Conservation (phyloP, 2,329 filamentous ascomycete species). For the Ciborinia camelliae region DNA sequence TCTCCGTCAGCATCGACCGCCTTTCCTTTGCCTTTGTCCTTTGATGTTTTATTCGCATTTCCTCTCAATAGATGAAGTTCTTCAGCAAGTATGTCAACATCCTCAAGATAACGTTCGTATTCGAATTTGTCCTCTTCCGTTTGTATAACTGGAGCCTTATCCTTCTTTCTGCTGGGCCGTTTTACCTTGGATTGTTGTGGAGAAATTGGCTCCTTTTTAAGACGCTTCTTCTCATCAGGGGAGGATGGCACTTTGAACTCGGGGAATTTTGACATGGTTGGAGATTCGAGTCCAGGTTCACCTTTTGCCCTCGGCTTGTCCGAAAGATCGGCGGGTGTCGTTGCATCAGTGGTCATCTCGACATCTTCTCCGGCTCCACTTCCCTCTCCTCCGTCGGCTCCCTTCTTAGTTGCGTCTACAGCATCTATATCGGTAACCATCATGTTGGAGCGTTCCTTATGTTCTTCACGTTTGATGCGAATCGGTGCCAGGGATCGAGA, state of each 20-base stretch:
- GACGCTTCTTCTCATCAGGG: slow-evolving; percentile 14
- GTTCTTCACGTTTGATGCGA: slow-evolving; percentile 34
- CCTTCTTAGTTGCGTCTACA: slow-evolving; percentile 13
- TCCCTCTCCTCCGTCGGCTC: slow-evolving; percentile 19
- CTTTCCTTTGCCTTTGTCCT: slow-evolving; percentile 23
- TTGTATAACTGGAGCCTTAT: slow-evolving; percentile 43
- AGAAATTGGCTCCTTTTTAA: slow-evolving; percentile 9
- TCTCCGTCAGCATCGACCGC: slow-evolving; percentile 45
- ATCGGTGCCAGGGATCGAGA: slow-evolving; percentile 32
- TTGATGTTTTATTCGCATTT: slow-evolving; percentile 36
- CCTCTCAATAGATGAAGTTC: slow-evolving; percentile 39
- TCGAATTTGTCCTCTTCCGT: slow-evolving; percentile 52
- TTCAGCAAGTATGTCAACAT: slow-evolving; percentile 44
- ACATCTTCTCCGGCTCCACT: not conserved
- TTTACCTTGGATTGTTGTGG: not conserved
- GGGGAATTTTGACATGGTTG: slow-evolving; percentile 8
- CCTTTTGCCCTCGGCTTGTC: not conserved
- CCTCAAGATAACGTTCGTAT: slow-evolving; percentile 46
- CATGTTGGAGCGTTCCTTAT: slow-evolving; percentile 34
- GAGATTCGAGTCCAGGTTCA: slow-evolving; percentile 14
- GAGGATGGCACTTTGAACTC: slow-evolving; percentile 14
- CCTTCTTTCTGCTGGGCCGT: slow-evolving; percentile 4
- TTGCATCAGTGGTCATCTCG: not conserved
- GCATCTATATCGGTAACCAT: slow-evolving; percentile 25
- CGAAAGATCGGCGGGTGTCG: not conserved